Evolutionary conservation across 495 filamentous ascomycete species (phyloP), one percentile per base, ranked within the genome.

Genomic region (Penicillium crystallinum): DNA sequence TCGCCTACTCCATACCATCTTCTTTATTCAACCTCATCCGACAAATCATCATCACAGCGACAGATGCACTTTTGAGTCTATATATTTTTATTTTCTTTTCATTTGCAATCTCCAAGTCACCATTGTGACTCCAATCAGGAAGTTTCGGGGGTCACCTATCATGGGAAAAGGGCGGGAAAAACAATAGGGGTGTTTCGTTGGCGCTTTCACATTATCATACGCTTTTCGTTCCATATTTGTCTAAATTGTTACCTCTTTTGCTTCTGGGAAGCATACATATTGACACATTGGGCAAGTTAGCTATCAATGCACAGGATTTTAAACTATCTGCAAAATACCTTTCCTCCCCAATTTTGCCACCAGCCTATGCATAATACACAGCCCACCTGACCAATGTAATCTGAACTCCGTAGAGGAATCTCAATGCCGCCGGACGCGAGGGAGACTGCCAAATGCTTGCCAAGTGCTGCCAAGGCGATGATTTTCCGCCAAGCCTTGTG

Each of bases 401-500:
- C 23, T 27, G 23, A 27, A n/a, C n/a, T 27, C 22, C 7, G 37
- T 25, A 29, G 42, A 48, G 40, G 51, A 41, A 48, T 48, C 22
- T 17, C 31, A 22, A 39, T 19, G 39, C 46, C 34, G 45, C 34
- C 55, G 46, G 50, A 55, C 51, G 60, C 59, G 49, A 68, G 58
- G 62, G 61, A 59, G 57, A 22, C 39, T 49, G 52, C 55, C 43
- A 40, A 57, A 69, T 65, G 49, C 49, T 50, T 70, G 69, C 66
- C 66, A 70, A 67, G 65, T 49, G n/a, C 10, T 33, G 59, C 52
- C 61, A 59, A 61, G 55, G 42, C 59, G 63, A 66, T 64, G 61
- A 50, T 59, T 48, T 65, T 58, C 56, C 49, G 69, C 69, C 69
- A 72, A 72, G 69, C 49, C 56, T 57, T 61, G 54, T 68, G 58